Evolutionary conservation across 2,329 filamentous ascomycete genomes (phyloP).

Genomic region (Nigrograna mackinnonii): DNA sequence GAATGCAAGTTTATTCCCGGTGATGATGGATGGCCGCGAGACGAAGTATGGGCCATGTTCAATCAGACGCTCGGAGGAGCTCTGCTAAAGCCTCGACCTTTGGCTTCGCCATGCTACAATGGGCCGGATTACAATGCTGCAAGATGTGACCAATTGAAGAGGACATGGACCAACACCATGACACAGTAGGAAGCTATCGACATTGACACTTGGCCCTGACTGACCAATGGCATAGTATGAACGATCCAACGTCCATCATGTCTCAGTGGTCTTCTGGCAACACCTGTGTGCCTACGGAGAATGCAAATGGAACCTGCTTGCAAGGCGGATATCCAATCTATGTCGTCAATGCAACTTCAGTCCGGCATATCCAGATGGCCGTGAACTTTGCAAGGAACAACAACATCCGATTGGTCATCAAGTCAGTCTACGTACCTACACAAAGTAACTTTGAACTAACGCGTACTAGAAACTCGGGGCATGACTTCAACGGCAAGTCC

Average conservation of each 20-base stretch:
- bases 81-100: conserved; percentile 23
- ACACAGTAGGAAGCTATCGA: conserved; percentile 17
- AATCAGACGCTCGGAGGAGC: conserved; percentile 25
- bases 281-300: conserved; percentile 42
- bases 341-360: conserved; percentile 24
- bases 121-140: conserved; percentile 19
- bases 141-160: conserved; percentile 18
- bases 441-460: background rate
- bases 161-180: conserved; percentile 17
- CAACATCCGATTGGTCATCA: conserved; percentile 21
- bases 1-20: conserved; percentile 22
- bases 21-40: conserved; percentile 23
- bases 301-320: conserved; percentile 23
- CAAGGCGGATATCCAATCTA: conserved; percentile 29
- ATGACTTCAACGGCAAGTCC: conserved; percentile 24
- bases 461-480: conserved; percentile 19
- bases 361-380: conserved; percentile 25
- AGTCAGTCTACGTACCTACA: conserved; percentile 10
- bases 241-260: conserved; percentile 23
- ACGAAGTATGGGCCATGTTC: conserved; percentile 21
- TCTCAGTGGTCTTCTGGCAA: conserved; percentile 28
- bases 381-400: conserved; percentile 23
- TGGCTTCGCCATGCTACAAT: conserved; percentile 24
- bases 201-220: background rate
- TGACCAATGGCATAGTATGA: conserved; percentile 12